Percentiles rank a stretch among this genome's conserved stretches.
phyloP scores from a whole-genome alignment of 345 rosid species.

The Dovyalis caffra region DNA sequence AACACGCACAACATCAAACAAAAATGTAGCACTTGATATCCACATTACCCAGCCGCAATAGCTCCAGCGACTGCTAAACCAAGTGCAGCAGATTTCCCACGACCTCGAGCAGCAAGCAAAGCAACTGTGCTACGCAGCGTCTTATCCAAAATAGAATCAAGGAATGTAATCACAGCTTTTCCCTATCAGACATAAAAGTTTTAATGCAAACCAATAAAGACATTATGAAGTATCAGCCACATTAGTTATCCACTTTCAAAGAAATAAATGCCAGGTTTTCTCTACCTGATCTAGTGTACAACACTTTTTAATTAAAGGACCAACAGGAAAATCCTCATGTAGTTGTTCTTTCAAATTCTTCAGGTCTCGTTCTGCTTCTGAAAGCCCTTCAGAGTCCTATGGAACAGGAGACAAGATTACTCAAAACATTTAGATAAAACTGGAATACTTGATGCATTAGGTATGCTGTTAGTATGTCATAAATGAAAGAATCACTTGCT shows the following conservation, averaged over 20 bases:
- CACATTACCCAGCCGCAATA: conserved; percentile 80
- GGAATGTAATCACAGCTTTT: conserved; percentile 80
- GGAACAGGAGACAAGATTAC: conserved; percentile 9
- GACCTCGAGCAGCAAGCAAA: conserved; percentile 95
- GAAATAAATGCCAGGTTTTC: conserved; percentile 5
- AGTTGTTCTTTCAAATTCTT: conserved; percentile 84
- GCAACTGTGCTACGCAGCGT: conserved; percentile 80
- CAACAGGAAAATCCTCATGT: conserved; percentile 83
- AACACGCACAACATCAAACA: conserved; percentile 1
- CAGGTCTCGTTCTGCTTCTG: conserved; percentile 79
- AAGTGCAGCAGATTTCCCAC: conserved; percentile 97
- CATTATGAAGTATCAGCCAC: not conserved
- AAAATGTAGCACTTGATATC: conserved; percentile 4
- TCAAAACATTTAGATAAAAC: conserved; percentile 4
- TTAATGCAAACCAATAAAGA: conserved; percentile 10
- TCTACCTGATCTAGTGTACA: conserved; percentile 93
- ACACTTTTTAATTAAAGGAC: conserved; percentile 86
- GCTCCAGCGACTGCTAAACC: conserved; percentile 93
- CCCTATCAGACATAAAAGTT: conserved; percentile 50
- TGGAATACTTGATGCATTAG: not conserved
- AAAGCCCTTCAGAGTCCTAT: conserved; percentile 86
- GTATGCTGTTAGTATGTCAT: not conserved
- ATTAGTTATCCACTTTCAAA: conserved; percentile 8
- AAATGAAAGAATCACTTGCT: not conserved
- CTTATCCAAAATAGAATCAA: conserved; percentile 90